Conservation (phyloP, 768 basidiomycete species). For the Thelephora aurantiotincta region DNA sequence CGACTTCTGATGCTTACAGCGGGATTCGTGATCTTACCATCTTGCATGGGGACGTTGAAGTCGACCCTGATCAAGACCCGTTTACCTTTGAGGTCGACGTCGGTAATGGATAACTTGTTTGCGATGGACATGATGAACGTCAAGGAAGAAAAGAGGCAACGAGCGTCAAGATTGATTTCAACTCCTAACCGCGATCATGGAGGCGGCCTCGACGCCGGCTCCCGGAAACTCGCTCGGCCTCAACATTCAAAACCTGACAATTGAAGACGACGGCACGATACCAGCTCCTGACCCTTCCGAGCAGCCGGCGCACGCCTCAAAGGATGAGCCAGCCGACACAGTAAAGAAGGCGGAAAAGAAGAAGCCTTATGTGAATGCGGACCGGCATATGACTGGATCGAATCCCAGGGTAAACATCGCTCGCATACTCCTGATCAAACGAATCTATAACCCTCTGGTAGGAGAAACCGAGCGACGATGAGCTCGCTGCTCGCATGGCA, state of each 20-base stretch:
- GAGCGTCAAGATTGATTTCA: background rate
- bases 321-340: background rate
- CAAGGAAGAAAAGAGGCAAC: conserved; percentile 4
- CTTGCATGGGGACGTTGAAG: conserved; percentile 89
- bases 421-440: too few species aligned
- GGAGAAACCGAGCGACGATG: conserved; percentile 61
- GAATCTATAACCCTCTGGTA: conserved; percentile 12
- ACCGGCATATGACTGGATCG: conserved; percentile 67
- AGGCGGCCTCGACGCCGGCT: conserved; percentile 21
- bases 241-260: conserved; percentile 40
- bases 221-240: conserved; percentile 51
- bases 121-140: conserved; percentile 67
- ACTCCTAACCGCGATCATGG: conserved; percentile 6
- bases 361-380: conserved; percentile 68
- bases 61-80: conserved; percentile 91
- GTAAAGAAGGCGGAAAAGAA: conserved; percentile 30
- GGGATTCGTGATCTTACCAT: conserved; percentile 89
- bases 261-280: conserved; percentile 16
- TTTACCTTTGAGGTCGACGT: conserved; percentile 76
- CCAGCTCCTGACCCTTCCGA: conserved; percentile 3
- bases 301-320: background rate
- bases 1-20: conserved; percentile 45
- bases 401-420: background rate
- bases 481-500: conserved; percentile 52
- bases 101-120: conserved; percentile 87